Evolutionary conservation across 2,329 filamentous ascomycete genomes (phyloP), one percentile per base, ranked within the genome.

Genomic region (Pseudocercospora crystallina): DNA sequence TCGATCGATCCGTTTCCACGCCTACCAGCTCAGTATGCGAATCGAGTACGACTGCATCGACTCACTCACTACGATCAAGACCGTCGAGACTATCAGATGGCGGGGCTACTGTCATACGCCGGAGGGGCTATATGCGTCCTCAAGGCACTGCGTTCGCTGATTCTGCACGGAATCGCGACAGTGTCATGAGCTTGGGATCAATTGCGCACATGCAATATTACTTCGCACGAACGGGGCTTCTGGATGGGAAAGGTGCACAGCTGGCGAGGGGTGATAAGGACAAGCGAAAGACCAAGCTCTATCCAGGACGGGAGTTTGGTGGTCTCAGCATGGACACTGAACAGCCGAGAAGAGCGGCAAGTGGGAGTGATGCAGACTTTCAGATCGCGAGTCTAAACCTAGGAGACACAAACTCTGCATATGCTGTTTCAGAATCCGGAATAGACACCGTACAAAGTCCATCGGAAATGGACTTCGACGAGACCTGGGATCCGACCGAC

Each of bases 161-260:
- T 53, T 96, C 91, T 49, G 94, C 94, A 40, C 85, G 84, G 66
- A 90, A 90, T 43, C 81, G 94, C 57, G 92, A 99, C 70, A 96
- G 91, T 67, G 94, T 99, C 59, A 86, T 97, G 82, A 96, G 90
- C 66, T 74, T 99, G 56, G 94, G 94, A 47, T 96, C 91, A 71
- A 99, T 99, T 63, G 90, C 91, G 49, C 94, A 99, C 74, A 77
- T 99, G 65, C 94, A 99, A 71, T 96, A 97, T 73, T 99, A 97
- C 73, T 99, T 99, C 74, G 92, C 94, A 32, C 81, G 94, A 53
- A 99, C 94, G 0, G 94, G 94, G 5, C 74, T 99, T 57, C 75
- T 99, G 43, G 94, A 99, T 66, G 90, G 92, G 49, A 96, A 96
- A 69, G 92, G 91, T 32, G 94, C 84, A 47, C 87, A 95, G 69